A percentile compares a stretch with the other conserved stretches of the same genome.
These are phyloP conservation scores for Brassica incana DNA, from an alignment of 345 rosid species.

Conservation along the genomic window DNA sequence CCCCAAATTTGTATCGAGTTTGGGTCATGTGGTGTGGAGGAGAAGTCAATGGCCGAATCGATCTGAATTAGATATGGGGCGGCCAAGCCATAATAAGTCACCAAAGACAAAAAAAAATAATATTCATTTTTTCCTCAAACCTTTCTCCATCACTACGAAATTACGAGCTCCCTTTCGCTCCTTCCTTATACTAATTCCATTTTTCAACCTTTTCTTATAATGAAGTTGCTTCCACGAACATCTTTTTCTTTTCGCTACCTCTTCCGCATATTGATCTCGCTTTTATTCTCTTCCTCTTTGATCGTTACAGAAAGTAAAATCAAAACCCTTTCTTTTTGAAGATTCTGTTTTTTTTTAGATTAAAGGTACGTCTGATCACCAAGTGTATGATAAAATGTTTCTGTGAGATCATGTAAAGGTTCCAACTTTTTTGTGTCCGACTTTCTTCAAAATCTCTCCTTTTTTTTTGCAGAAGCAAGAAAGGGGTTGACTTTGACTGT, in stretches of 20 bases:
- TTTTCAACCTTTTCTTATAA: conserved; percentile 6
- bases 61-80: background rate
- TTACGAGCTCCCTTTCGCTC: conserved; percentile 21
- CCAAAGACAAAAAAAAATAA: conserved; percentile 10
- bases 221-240: conserved; percentile 14
- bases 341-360: background rate
- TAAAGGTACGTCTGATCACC: conserved; percentile 29
- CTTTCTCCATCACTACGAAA: conserved; percentile 30
- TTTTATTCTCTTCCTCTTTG: conserved; percentile 20
- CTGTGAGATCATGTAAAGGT: background rate
- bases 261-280: background rate
- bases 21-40: background rate
- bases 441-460: background rate
- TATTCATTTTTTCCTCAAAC: conserved; percentile 4
- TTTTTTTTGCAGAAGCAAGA: conserved; percentile 26
- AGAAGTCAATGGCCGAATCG: conserved; percentile 28
- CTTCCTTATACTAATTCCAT: conserved; percentile 4
- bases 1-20: conserved; percentile 13
- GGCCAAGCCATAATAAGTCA: background rate
- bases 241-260: background rate
- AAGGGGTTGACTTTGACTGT: conserved; percentile 34
- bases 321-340: background rate
- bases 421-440: background rate
- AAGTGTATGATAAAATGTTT: conserved; percentile 18
- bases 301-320: background rate